Base-by-base conservation (phyloP, 805 yeast species). In the Candida adriatica region DNA sequence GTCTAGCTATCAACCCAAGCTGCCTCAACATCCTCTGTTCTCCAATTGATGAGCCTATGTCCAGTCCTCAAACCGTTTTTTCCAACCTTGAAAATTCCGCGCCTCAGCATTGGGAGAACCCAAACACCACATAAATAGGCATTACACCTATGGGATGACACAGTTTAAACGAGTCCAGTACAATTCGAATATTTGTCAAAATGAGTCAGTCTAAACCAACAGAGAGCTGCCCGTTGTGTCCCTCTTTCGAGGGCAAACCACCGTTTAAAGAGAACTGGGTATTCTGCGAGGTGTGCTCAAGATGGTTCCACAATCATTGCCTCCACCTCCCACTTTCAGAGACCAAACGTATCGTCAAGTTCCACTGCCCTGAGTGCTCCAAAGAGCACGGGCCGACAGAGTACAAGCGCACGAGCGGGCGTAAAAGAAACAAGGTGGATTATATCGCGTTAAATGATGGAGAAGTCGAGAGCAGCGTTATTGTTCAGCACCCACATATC, bases 371-470 rank as follows among this genome's bases (percentile, higher is more conserved):
- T 0, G 34, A 45, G 88, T 49, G 48, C 42, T 5, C 41, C 42
- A 3, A 18, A 24, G 15, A 50, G 13, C 51, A 64, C 31, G 85
- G 85, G 1, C 70, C 75, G 0, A 64, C 78, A 5, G 49, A 64
- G 11, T 48, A 51, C 31, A 69, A 64, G 34, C 58, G 88, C 24
- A 63, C 63, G 23, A 76, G 84, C 35, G 61, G 66, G 26, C 59
- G 95, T 15, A 58, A 67, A 11, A 59, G 62, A 25, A 56, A 62
- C n/a, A 64, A 65, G 31, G 69, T 87, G 27, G 94, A 86, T 50
- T 86, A 86, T 48, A 76, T 73, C 8, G 92, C 94, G 0, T 60
- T 86, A 44, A 73, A 86, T 51, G 79, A 77, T 34, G 94, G 95
- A 5, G 79, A 75, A 22, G 52, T 62, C 49, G 35, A 34, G 8